phyloP scores from a whole-genome alignment of 176 grass and related monocot species.

The Oryza glumipatula region DNA sequence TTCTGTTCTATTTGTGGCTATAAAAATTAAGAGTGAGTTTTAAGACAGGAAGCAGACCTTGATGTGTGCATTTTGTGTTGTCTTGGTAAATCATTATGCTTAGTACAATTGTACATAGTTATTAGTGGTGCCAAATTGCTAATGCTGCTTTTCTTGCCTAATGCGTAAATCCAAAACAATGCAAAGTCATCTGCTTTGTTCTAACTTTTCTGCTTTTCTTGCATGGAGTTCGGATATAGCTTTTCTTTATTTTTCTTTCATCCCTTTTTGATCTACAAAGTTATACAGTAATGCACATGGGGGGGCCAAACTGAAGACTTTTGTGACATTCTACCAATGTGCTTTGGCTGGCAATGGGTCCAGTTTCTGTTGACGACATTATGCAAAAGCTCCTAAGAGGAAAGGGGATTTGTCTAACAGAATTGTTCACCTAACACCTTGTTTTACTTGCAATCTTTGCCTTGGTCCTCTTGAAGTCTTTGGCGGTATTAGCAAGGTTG shows the following conservation, averaged over 20 bases:
- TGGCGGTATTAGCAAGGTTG: constrained; percentile 49
- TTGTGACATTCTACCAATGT: constrained; percentile 25
- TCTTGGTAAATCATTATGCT: constrained; percentile 26
- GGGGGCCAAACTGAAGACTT: constrained; percentile 44
- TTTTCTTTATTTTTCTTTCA: constrained; percentile 28
- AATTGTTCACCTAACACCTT: constrained; percentile 45
- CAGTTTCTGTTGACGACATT: constrained; percentile 34
- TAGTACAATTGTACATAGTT: constrained; percentile 12
- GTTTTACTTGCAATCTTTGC: constrained; percentile 47
- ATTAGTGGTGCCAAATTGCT: constrained; percentile 1
- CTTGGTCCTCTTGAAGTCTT: constrained; percentile 9
- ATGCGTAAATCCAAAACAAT: constrained; percentile 54
- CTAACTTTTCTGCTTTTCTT: constrained; percentile 17
- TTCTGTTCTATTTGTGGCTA: constrained; percentile 5
- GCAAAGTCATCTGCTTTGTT: not conserved
- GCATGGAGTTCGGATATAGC: constrained; percentile 35
- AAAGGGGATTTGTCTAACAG: not conserved
- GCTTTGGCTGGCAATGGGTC: constrained; percentile 34
- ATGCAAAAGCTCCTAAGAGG: constrained; percentile 1
- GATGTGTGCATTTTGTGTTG: constrained; percentile 29
- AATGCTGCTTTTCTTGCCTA: constrained; percentile 23
- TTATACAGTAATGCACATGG: constrained; percentile 46
- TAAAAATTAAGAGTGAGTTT: constrained; percentile 23
- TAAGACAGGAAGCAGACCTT: constrained; percentile 35
- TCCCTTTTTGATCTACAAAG: constrained; percentile 38